phyloP scores from a whole-genome alignment of 2,329 filamentous ascomycete genomes.

The Stemphylium vesicarium region DNA sequence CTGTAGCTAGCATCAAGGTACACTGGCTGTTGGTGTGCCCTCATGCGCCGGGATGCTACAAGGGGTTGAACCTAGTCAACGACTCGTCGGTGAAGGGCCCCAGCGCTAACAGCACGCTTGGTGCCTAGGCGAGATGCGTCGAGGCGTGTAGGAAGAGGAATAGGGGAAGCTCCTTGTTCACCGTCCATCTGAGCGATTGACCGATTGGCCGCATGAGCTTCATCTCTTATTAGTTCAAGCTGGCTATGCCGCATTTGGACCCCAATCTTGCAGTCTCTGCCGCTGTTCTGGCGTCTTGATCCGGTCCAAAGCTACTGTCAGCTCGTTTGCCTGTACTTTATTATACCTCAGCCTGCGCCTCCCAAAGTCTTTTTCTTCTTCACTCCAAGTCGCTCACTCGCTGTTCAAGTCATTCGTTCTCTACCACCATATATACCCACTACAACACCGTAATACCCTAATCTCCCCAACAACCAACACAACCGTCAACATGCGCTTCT shows the following conservation, averaged over 20 bases:
- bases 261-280: slow-evolving; percentile 43
- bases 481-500: slow-evolving; percentile 57
- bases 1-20: slow-evolving; percentile 24
- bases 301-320: slow-evolving; percentile 8
- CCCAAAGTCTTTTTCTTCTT: slow-evolving; percentile 22
- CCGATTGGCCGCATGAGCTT: slow-evolving; percentile 32
- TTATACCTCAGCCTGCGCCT: slow-evolving; percentile 16
- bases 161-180: slow-evolving; percentile 26
- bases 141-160: slow-evolving; percentile 16
- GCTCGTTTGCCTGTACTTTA: slow-evolving; percentile 28
- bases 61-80: not conserved
- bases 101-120: slow-evolving; percentile 19
- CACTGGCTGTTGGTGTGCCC: slow-evolving; percentile 32
- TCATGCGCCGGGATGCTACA: slow-evolving; percentile 27
- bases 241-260: slow-evolving; percentile 26
- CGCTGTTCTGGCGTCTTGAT: slow-evolving; percentile 37
- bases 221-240: slow-evolving; percentile 30
- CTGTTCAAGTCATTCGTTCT: slow-evolving; percentile 40
- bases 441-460: slow-evolving; percentile 26
- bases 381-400: slow-evolving; percentile 27
- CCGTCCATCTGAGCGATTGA: slow-evolving; percentile 17
- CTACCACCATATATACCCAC: slow-evolving; percentile 24
- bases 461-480: slow-evolving; percentile 13
- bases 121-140: slow-evolving; percentile 12
- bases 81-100: slow-evolving; percentile 14